phyloP scores from a whole-genome alignment of 78 protist species.

The Chrysochromulina parva region DNA sequence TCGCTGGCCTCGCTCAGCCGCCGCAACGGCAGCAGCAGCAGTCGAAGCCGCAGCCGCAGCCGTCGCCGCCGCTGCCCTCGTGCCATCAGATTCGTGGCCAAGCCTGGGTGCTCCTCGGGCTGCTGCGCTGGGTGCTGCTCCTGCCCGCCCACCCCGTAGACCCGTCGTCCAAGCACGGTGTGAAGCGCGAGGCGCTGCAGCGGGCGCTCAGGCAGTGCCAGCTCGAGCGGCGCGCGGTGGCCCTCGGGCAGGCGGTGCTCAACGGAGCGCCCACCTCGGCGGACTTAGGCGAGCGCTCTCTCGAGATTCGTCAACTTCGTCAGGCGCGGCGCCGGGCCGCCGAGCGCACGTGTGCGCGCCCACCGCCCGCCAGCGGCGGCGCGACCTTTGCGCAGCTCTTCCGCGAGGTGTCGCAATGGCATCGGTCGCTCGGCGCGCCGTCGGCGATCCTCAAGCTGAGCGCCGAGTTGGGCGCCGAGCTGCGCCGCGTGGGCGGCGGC shows the following conservation, averaged over 20 bases:
- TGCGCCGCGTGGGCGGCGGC: not conserved
- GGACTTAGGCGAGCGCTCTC: too few relatives aligned
- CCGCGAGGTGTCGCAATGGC: not conserved
- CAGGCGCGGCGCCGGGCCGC: not conserved
- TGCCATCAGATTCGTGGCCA: not conserved
- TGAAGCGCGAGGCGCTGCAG: not conserved
- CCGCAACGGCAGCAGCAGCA: not conserved
- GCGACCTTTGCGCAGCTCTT: too few relatives aligned
- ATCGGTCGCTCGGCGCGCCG: not conserved
- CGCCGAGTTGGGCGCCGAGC: not conserved
- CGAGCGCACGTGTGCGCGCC: not conserved
- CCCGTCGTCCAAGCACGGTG: constrained; percentile 10
- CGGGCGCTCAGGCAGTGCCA: not conserved
- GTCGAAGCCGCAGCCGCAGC: too few relatives aligned
- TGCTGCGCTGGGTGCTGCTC: not conserved
- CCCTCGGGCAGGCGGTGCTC: not conserved
- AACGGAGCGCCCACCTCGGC: not conserved
- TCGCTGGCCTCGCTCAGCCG: not conserved
- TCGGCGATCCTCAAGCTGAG: not conserved
- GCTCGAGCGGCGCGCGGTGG: not conserved
- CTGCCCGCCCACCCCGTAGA: constrained; percentile 8
- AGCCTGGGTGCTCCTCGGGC: constrained; percentile 21
- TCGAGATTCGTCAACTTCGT: too few relatives aligned
- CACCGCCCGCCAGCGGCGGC: not conserved
- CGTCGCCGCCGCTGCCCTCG: too few relatives aligned